Base-by-base conservation (phyloP, 2,329 filamentous ascomycete species). In the Botrytis aclada region DNA sequence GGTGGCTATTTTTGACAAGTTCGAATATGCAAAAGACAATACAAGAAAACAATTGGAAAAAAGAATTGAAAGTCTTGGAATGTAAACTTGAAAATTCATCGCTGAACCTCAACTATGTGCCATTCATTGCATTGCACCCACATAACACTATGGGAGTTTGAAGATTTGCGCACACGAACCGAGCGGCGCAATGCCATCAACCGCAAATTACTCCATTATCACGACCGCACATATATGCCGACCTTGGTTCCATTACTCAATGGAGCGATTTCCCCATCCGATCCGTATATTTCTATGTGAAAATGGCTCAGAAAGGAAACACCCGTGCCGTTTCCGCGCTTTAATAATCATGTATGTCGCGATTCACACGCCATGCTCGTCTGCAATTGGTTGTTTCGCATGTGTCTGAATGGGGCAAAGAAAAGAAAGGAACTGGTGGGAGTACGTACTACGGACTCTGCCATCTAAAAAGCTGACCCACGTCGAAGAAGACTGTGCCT, bases 401-500 rank as follows among this genome's bases (percentile, higher is more conserved):
- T 54, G 5, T 56, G 5, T 56, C n/a, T 67, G 34, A 25, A 67
- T 22, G 10, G 16, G 25, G 25, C 0, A 41, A 18, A 18, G 25
- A 34, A 20, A 47, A 47, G 41, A 22, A 60, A 29, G n/a, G 29
- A 54, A 39, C 64, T 54, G 32, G 63, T 66, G 43, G 22, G 45
- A 51, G 14, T 56, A 39, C 29, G 22, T n/a, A 37, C 10, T 25
- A 18, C 25, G 20, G 8, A 39, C 47, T 29, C 47, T 54, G 22
- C 9, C 29, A 65, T 29, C 60, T 66, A 72, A 67, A 67, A 72
- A 67, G 60, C 62, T 67, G 34, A 72, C 70, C 32, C 22, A 43
- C 39, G 18, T 37, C 16, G 8, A 54, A 22, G 37, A 65, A 47
- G 9, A n/a, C n/a, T 56, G 47, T 58, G 65, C 47, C 65, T 69